Base-by-base conservation (phyloP, 1,139 yeast species). In the Diutina pseudorugosa region DNA sequence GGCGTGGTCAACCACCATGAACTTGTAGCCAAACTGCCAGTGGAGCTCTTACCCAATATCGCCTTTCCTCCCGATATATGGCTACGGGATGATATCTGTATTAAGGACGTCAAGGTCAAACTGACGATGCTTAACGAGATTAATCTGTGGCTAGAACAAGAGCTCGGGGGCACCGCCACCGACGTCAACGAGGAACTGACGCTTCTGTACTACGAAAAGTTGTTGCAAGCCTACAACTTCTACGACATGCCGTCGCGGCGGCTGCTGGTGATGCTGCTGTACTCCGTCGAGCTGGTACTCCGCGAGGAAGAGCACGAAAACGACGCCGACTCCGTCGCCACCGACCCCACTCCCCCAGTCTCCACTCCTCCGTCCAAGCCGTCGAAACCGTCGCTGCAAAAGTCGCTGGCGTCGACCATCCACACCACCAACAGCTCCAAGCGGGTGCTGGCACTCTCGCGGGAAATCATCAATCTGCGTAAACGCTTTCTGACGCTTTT, bases 31-130 rank as follows among this genome's bases (percentile, higher is more conserved):
- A 27, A 16, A 11, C 20, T 4, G 36, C 49, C 49, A 16, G 49
- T 45, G 49, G 75, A 71, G 51, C 59, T 71, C 14, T 56, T 73
- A 27, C 72, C 74, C 9, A 68, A 66, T 47, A 62, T 73, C 2
- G 60, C 61, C 1, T 60, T 73, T 16, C 76, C 78, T 1, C 55
- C 56, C n/a, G 76, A 73, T 54, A 56, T 72, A 23, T 74, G 79
- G 79, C 59, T 70, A 33, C 60, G 61, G 49, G 70, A 69, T 30
- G 70, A 68, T 33, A 61, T 73, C 2, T 55, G 58, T 25, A 63
- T 73, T 25, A 64, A 65, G 51, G 72, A 72, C 53, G 56, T 65
- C 53, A 67, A 66, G 52, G 62, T 71, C 45, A 74, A 74, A 57
- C 62, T 63, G 16, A 61, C 69, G 9, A 59, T 73, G 56, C 60